Base-by-base conservation (phyloP, 768 basidiomycete genomes). In the Boletellus sp. region DNA sequence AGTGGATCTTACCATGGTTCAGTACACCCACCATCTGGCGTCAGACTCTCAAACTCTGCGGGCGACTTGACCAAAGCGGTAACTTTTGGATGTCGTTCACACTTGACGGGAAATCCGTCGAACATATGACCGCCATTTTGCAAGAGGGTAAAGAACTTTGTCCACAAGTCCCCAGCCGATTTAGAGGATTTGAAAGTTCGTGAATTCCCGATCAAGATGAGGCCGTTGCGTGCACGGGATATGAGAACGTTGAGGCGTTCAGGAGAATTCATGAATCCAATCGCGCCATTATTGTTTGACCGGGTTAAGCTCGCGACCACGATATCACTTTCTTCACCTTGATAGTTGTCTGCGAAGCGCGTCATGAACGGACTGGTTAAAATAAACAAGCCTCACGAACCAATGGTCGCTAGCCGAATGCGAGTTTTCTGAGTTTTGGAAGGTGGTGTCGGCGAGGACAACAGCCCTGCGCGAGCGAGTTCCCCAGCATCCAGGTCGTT, bases 321-420 rank as follows among this genome's bases (percentile, higher is more conserved):
- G 42, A 88, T 81, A 42, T 87, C 78, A 31, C 81, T 80, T 62
- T 87, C 85, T 60, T 87, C 86, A 3, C 85, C 85, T 59, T 87
- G 86, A 52, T 86, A 88, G 56, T 87, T 88, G 56, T 87, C 86
- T 86, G 37, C 1, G 22, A 19, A 24, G 20, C 6, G 12, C 16
- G 24, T 28, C 20, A 3, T 57, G 31, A 52, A 6, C n/a, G 19
- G 9, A 1, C 3, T 35, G 1, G 4, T n/a, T 9, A 38, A n/a
- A 16, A 5, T 3, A 13, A 39, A 4, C 13, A 20, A 33, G 20
- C 23, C 16, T 22, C 20, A 52, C 71, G 11, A 43, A 84, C 85
- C 85, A 6, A 87, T 85, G 0, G 85, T 87, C 0, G 83, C 78
- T 1, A 87, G 61, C 2, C 82, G 75, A 41, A 87, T 68, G 0